Base-by-base conservation (phyloP, 2,329 filamentous ascomycete genomes). In the Zymoseptoria brevis region DNA sequence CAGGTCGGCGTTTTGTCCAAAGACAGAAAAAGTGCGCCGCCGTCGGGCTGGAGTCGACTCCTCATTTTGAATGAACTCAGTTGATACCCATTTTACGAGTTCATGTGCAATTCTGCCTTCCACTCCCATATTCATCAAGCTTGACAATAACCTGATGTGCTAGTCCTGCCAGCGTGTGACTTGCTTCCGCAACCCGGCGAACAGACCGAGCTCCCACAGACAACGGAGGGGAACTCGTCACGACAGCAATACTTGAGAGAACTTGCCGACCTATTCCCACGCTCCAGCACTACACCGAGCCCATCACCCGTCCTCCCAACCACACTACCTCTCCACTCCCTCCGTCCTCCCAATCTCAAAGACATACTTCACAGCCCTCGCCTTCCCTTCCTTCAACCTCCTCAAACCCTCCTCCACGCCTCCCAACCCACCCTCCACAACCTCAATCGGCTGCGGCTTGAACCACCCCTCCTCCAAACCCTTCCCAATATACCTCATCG, bases 331-430 rank as follows among this genome's bases (percentile, higher is more conserved):
- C 8, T 29, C 51, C 13, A 53, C 19, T 21, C 63, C 63, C 7
- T 66, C 65, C 22, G 80, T 82, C 45, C 83, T 80, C 8, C 64
- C 76, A 70, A 84, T 79, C 62, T 74, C 75, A 66, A 83, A 83
- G 0, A 88, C 80, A 74, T 86, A 87, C 73, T 88, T 88, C 0
- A 83, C 76, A 1, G 79, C 85, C 66, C 81, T 85, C 21, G 81
- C 83, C 71, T 82, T 83, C 0, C 85, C 85, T 26, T 76, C 77
- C 68, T 79, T 82, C 67, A 88, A 69, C 62, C 83, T 80, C 63
- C 71, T 70, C 71, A 88, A 67, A 0, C 75, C 84, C 35, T 67
- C 72, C 66, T 84, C 73, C 1, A 86, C 70, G 0, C 83, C 82
- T 3, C 69, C 75, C 55, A 87, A 65, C 0, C 83, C 84, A 2